Evolutionary conservation across 2,329 filamentous ascomycete genomes (phyloP).

Genomic region (Podosphaera xanthii): DNA sequence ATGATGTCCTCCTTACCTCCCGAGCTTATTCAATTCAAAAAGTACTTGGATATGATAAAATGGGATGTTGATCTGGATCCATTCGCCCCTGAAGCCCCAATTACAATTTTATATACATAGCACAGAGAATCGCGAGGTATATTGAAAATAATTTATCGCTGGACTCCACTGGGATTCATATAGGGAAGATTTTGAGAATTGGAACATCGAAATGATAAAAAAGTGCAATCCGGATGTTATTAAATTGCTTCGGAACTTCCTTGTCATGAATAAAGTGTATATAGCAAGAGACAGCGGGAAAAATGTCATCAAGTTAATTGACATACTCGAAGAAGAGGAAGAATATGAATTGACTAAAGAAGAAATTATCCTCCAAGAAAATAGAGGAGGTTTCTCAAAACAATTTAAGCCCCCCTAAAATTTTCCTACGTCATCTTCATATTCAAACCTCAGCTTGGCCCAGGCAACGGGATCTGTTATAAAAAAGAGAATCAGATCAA

Average conservation of each 20-base stretch:
- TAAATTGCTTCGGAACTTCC: too few species aligned
- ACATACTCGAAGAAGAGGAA: background rate
- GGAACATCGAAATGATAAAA: too few species aligned
- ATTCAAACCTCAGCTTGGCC: background rate
- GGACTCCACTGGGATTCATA: background rate
- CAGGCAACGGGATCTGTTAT: background rate
- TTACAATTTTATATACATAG: background rate
- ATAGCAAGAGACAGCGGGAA: too few species aligned
- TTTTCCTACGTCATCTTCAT: too few species aligned
- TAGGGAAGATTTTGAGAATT: too few species aligned
- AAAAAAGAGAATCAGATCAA: background rate
- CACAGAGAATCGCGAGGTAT: background rate
- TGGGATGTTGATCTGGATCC: background rate
- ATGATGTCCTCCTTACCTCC: background rate
- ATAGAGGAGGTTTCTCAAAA: background rate
- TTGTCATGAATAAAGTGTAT: too few species aligned
- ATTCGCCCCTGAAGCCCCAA: background rate
- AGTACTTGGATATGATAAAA: too few species aligned
- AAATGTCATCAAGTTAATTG: background rate
- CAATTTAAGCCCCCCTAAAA: background rate
- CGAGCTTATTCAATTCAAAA: background rate
- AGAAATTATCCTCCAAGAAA: background rate
- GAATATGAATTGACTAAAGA: background rate
- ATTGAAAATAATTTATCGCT: background rate
- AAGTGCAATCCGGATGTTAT: too few species aligned